Percentiles rank a stretch among this genome's conserved stretches.
Conservation (phyloP, 345 rosid genomes). For the Arabidopsis thaliana region DNA sequence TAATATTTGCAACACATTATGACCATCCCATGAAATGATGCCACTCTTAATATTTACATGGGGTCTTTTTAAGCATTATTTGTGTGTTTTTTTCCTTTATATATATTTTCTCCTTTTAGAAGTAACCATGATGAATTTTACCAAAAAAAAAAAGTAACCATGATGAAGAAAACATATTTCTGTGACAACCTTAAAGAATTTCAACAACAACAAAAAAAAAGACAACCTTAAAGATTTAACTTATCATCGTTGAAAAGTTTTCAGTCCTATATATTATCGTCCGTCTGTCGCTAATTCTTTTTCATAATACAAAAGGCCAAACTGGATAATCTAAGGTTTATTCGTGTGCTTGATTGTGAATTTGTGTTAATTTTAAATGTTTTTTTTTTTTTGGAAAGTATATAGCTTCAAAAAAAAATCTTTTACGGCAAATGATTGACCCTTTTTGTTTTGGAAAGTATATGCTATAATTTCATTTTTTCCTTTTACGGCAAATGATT, state of each 20-base stretch:
- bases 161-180: slow-evolving; percentile 2
- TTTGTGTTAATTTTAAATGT: too few species aligned
- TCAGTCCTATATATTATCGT: neutral
- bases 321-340: neutral
- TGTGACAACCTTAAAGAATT: slow-evolving; percentile 32
- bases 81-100: neutral
- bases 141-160: neutral
- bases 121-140: neutral
- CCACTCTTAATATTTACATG: neutral
- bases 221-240: neutral
- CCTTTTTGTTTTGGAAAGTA: too few species aligned
- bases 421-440: neutral
- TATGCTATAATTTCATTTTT: too few species aligned
- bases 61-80: neutral
- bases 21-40: neutral
- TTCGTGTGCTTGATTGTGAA: neutral
- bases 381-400: too few species aligned
- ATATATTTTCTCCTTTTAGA: neutral
- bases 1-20: neutral
- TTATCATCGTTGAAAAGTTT: slow-evolving; percentile 18
- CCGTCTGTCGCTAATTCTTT: neutral
- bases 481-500: neutral
- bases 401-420: too few species aligned
- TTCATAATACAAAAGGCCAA: neutral
- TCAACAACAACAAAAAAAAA: too few species aligned